phyloP scores from a whole-genome alignment of 768 basidiomycete genomes.

The Lactarius indigo region DNA sequence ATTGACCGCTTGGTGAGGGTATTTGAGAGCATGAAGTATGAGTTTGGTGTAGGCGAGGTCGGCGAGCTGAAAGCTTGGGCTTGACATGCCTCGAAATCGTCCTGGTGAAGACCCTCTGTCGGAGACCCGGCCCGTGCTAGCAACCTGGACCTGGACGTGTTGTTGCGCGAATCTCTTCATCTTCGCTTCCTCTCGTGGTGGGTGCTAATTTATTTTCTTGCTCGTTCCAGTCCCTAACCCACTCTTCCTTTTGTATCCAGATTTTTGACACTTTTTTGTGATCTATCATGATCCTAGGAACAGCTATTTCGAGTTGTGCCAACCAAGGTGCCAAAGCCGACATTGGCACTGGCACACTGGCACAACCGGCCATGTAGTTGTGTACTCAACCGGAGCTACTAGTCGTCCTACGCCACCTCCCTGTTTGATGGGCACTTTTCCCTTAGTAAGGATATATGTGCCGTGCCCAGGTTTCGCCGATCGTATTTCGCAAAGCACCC shows the following conservation, averaged over 20 bases:
- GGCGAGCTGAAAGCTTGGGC: constrained; percentile 46
- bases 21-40: constrained; percentile 75
- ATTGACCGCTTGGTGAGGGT: constrained; percentile 71
- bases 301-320: neutral
- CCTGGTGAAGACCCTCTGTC: neutral
- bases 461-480: neutral
- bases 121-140: neutral
- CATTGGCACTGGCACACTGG: neutral
- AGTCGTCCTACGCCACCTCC: neutral
- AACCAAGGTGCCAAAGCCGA: neutral
- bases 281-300: neutral
- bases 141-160: neutral
- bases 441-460: neutral
- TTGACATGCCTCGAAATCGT: constrained; percentile 1
- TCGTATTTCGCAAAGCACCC: neutral
- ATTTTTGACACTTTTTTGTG: neutral
- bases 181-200: neutral
- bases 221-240: neutral
- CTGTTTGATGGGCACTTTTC: neutral
- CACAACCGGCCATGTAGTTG: neutral
- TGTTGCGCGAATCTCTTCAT: neutral
- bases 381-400: neutral
- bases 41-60: constrained; percentile 68
- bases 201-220: neutral
- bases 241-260: neutral